Evolutionary conservation across 1,139 yeast genomes (phyloP), one percentile per base, ranked within the genome.

Genomic region (Debaryomyces coudertii): DNA sequence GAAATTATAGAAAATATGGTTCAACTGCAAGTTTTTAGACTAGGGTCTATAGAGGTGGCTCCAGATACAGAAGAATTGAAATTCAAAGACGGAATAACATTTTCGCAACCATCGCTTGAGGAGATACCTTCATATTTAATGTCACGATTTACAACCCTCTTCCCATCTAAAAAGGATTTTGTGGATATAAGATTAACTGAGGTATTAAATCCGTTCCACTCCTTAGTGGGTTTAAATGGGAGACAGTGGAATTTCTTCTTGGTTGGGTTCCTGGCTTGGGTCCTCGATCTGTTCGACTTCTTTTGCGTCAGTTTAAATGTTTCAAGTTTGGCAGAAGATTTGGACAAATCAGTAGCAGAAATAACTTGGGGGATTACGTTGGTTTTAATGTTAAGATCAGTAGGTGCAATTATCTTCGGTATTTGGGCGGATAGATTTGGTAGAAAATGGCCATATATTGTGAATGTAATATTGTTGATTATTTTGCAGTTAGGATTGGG

Each of bases 281-380:
- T 76, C 6, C 69, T 73, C 71, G 78, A 72, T 57, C 73, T 76
- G 6, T 66, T 73, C 51, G 78, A 72, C 55, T 71, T 66, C 51
- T 71, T 71, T 47, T 51, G 67, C n/a, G 72, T 71, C 7, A 63
- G 71, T 12, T 61, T 71, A 47, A 71, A 71, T 48, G 67, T 63
- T 5, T 30, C 58, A 6, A 56, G 56, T 15, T 63, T 73, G 42
- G 71, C 77, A 22, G 48, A 60, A 12, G 57, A 58, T 23, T 65
- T 72, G 33, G 55, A 54, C 22, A 60, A 47, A 7, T 45, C 58
- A 7, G 67, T 65, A 36, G 64, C 58, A 43, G 66, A 65, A 36
- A 58, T 73, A 7, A 62, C 76, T 8, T 72, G 77, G 77, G 77
- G 77, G 37, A 69, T 73, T 42, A 72, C 78, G 3, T 63, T 73